Evolutionary conservation across 164 flowering plant species (phyloP), one percentile per base, ranked within the genome.

Genomic region (Akebia trifoliata): DNA sequence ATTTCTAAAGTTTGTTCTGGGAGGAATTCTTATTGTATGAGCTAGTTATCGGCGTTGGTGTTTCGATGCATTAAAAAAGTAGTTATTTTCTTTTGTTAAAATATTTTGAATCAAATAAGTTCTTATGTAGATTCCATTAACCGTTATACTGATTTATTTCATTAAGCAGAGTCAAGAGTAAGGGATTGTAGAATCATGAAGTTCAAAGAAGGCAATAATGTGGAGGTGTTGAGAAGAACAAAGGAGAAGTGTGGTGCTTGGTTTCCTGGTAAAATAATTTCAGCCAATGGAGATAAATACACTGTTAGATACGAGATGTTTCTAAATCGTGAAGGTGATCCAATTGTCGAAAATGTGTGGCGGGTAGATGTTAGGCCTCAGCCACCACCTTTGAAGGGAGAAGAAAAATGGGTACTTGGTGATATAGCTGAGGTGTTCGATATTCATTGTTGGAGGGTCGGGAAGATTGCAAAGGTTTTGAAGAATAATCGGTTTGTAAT

Each of bases 361-460:
- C 32, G 8, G 34, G 54, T 35, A 56, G 38, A 59, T 53, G 52
- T 69, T 30, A 65, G 75, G 60, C 71, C 78, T 48, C 61, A n/a
- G 44, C 73, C 78, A 29, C 70, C 62, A 39, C 39, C 54, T 6
- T 12, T 10, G 8, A 25, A 30, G 29, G 31, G 32, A 25, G 48
- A 25, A n/a, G 55, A 62, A 20, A 56, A 24, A 46, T 74, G 78
- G 78, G 44, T 22, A 48, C 30, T 47, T 63, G 78, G 75, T 60
- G 73, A 74, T 61, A 31, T 70, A 29, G 72, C 57, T 25, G 71
- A 68, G 49, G 71, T 62, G 36, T 68, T 62, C 40, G 67, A 68
- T 62, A 10, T 30, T 68, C 49, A 47, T 9, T 68, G 66, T 54
- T 74, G 78, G 78, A 70, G 60, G 38, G 61, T 36, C 30, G 78